A percentile compares a stretch with the other conserved stretches of the same genome.
These are phyloP conservation scores for Penicillium rolfsii DNA, from an alignment of 2,329 filamentous ascomycete species.

Conservation along the genomic window DNA sequence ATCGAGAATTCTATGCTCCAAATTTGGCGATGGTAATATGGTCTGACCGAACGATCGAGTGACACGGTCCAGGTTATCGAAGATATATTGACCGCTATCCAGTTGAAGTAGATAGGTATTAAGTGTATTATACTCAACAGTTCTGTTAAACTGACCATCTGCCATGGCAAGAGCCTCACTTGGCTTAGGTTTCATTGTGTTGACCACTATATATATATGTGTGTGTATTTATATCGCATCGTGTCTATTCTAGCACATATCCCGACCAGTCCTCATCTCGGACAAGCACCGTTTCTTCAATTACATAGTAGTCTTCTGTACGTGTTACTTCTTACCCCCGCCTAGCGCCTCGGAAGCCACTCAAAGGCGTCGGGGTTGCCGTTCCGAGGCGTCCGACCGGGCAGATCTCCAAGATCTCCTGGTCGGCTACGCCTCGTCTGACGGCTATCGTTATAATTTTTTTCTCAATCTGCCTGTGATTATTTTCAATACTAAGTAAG, in stretches of 20 bases:
- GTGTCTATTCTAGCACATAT: not conserved
- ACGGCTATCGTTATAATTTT: not conserved
- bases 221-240: too few relatives aligned
- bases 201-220: not conserved
- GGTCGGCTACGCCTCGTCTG: slow-evolving; percentile 2
- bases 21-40: not conserved
- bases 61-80: slow-evolving; percentile 19
- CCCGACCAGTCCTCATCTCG: not conserved
- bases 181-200: not conserved
- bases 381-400: slow-evolving; percentile 26
- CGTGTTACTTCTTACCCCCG: slow-evolving; percentile 1
- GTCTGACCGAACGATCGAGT: slow-evolving; percentile 12
- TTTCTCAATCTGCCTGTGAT: not conserved
- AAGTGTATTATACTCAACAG: not conserved
- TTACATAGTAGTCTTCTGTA: not conserved
- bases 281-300: not conserved
- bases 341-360: slow-evolving; percentile 16
- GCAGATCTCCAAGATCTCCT: slow-evolving; percentile 13
- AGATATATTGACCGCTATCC: not conserved
- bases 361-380: slow-evolving; percentile 11
- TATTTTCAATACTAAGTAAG: not conserved
- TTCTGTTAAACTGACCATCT: not conserved
- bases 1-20: not conserved
- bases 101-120: not conserved
- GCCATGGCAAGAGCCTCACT: not conserved